Percentiles rank a stretch among this genome's conserved stretches.
phyloP scores from a whole-genome alignment of 257 asterid species.

The Voacanga thouarsii region DNA sequence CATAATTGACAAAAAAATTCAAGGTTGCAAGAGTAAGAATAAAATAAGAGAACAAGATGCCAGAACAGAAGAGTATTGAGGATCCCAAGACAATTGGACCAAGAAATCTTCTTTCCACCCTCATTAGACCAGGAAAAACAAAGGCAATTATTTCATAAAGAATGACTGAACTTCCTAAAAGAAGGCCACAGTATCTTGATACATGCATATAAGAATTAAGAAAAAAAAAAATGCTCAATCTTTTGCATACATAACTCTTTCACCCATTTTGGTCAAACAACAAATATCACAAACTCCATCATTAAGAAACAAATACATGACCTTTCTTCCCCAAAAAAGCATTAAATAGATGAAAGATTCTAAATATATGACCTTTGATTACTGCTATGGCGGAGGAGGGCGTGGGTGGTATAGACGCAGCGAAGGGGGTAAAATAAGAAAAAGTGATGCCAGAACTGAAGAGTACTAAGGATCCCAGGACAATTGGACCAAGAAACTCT shows the following conservation, averaged over 20 bases:
- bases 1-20: conserved; percentile 84
- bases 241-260: too few relatives aligned
- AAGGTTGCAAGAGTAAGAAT: conserved; percentile 98
- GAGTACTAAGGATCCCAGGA: conserved; percentile 88
- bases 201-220: conserved; percentile 52
- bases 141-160: conserved; percentile 95
- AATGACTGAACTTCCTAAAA: conserved; percentile 83
- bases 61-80: conserved; percentile 85
- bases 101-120: conserved; percentile 78
- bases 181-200: conserved; percentile 95
- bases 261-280: too few relatives aligned
- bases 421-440: conserved; percentile 86
- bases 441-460: conserved; percentile 82
- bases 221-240: too few relatives aligned
- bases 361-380: too few relatives aligned
- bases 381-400: too few relatives aligned
- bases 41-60: conserved; percentile 82
- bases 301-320: too few relatives aligned
- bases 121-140: conserved; percentile 89
- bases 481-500: conserved; percentile 94
- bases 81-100: conserved; percentile 97
- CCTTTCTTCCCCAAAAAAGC: too few relatives aligned
- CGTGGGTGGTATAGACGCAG: too few relatives aligned
- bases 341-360: too few relatives aligned
- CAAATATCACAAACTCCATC: too few relatives aligned